Conservation (phyloP, 441 rosid species). For the Viola pubescens region DNA sequence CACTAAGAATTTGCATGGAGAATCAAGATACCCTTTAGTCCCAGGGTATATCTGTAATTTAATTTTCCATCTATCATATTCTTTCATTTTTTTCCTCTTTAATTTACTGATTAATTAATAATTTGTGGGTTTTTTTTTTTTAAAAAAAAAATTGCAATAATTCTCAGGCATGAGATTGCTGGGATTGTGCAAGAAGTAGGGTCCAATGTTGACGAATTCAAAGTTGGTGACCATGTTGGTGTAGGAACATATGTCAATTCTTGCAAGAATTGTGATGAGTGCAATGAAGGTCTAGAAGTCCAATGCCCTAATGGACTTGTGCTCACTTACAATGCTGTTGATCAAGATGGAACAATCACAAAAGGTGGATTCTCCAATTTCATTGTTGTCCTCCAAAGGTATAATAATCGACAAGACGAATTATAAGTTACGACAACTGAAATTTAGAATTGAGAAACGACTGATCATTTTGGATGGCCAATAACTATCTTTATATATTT, state of each 20-base stretch:
- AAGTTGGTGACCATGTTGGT: slow-evolving; percentile 76
- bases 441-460: too few relatives aligned
- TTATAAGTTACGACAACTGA: too few relatives aligned
- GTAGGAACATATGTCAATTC: slow-evolving; percentile 86
- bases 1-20: slow-evolving; percentile 53
- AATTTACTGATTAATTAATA: too few relatives aligned
- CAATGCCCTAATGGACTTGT: slow-evolving; percentile 50
- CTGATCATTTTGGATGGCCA: too few relatives aligned
- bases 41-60: slow-evolving; percentile 47
- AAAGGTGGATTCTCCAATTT: slow-evolving; percentile 81
- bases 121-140: not conserved
- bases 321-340: slow-evolving; percentile 57
- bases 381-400: slow-evolving; percentile 76
- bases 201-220: slow-evolving; percentile 48
- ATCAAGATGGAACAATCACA: slow-evolving; percentile 67
- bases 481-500: too few relatives aligned
- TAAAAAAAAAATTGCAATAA: not conserved
- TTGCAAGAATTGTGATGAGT: slow-evolving; percentile 64
- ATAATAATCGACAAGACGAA: not conserved
- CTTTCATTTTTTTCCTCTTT: too few relatives aligned
- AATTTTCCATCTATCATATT: not conserved
- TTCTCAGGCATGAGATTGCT: slow-evolving; percentile 71
- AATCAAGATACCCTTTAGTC: slow-evolving; percentile 69
- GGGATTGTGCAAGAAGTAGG: slow-evolving; percentile 77
- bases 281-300: slow-evolving; percentile 48